These are phyloP conservation scores for Bromus sterilis DNA, from an alignment of 176 grass and related monocot genomes.

Conservation along the genomic window DNA sequence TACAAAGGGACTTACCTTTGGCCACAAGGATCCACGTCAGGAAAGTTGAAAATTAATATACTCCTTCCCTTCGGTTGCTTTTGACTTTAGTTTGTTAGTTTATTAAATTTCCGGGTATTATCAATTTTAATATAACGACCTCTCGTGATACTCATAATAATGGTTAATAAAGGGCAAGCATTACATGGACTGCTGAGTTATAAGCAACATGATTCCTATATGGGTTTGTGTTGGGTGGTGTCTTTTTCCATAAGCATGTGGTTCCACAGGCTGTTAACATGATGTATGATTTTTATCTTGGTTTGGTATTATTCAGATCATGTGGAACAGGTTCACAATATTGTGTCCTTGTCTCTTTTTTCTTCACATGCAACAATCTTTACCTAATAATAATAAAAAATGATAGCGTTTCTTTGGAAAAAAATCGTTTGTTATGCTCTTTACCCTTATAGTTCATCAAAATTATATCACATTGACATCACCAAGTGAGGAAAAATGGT, in stretches of 20 bases:
- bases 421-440: too few species aligned
- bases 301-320: not conserved
- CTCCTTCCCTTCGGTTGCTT: not conserved
- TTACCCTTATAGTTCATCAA: too few species aligned
- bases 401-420: too few species aligned
- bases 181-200: too few species aligned
- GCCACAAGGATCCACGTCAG: not conserved
- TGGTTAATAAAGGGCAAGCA: too few species aligned
- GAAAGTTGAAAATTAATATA: not conserved
- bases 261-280: not conserved
- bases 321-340: not conserved
- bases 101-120: not conserved
- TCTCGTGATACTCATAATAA: not conserved
- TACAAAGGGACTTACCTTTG: not conserved
- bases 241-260: not conserved
- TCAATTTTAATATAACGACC: not conserved
- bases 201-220: too few species aligned
- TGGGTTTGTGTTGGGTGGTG: too few species aligned
- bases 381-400: too few species aligned
- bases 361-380: not conserved
- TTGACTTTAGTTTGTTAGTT: not conserved
- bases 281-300: not conserved
- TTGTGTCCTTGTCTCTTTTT: not conserved
- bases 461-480: too few species aligned
- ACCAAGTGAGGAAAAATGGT: too few species aligned